Base-by-base conservation (phyloP, 2,329 filamentous ascomycete genomes). In the Penicillium frequentans region DNA sequence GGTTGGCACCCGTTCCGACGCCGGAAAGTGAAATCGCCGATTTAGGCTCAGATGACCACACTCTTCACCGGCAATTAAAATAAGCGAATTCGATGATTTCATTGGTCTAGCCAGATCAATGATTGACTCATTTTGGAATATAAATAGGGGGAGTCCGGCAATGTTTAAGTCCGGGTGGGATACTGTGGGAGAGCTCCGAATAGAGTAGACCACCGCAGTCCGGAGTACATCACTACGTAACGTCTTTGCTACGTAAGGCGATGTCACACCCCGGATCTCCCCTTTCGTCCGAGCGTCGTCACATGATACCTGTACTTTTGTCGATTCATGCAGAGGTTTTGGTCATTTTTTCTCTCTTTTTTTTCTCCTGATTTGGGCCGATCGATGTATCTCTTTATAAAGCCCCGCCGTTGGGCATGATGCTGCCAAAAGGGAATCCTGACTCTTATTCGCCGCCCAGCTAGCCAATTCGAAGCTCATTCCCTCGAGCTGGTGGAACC, bases 1-100 rank as follows among this genome's bases (percentile, higher is more conserved):
- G 68, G 68, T 70, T 62, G 62, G 62, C 55, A 56, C 27, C n/a
- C 53, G 53, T 56, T 66, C 66, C 60, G 64, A 64, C 58, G 55
- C 54, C 58, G 64, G 65, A 64, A 63, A 60, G 50, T 45, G 26
- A n/a, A 49, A 43, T 37, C 33, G 47, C 56, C 56, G 56, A 55
- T 47, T 42, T 23, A 39, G 35, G 21, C 43, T 58, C 47, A 58
- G 43, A 44, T 55, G 51, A 52, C 26, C 10, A 33, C 6, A 33
- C 16, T 3, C 8, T 16, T 26, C 16, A 23, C 19, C 33, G 31
- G 31, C 21, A 49, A 24, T 23, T 23, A 14, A 13, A 42, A 23
- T 42, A 23, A 42, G 39, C 39, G 19, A 23, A 42, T 26, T 29
- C 7, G 5, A 47, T 47, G 44, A 26, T 47, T 10, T 47, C n/a